Base-by-base conservation (phyloP, 2,329 filamentous ascomycete species). In the Alternaria gaisen region DNA sequence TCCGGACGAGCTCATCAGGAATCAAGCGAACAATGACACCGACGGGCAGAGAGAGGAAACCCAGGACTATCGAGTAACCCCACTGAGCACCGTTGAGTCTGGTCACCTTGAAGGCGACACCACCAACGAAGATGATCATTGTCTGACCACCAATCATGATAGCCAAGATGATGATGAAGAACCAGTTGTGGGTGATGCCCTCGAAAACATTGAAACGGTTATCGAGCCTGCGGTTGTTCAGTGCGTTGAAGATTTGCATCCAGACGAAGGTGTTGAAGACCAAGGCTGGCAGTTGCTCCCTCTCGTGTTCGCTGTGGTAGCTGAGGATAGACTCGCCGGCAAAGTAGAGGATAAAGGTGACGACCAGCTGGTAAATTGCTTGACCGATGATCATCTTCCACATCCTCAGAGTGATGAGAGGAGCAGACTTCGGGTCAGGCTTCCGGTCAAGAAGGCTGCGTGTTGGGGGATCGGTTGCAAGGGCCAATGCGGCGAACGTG, bases 221-320 rank as follows among this genome's bases (percentile, higher is more conserved):
- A 79, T 98, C 94, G 56, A 98, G 85, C 12, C 94, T 92, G 60
- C 94, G 92, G 81, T 97, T 97, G 83, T 98, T 98, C 86, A 96
- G 92, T 76, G 97, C 91, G 80, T 98, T 98, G 83, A 98, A 98
- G 71, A 98, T 96, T 72, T 98, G 94, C 94, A 98, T 97, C 94
- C 94, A 98, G 54, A 97, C 94, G 76, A 98, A 98, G 0, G 93
- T 95, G 83, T 98, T 98, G 86, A 98, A 98, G 8, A 98, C 91
- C 48, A 98, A 85, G 3, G 93, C 96, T 57, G 88, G 83, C 61
- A 96, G 84, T 14, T 79, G 74, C 8, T 85, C 76, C 34, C 81
- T 71, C 30, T 84, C 79, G 4, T 80, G 76, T 0, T 74, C 69
- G 30, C 81, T 81, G 14, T 84, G 76, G 68, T 89, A 87, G 9